These are phyloP conservation scores for Gigaspora rosea DNA, from an alignment of 192 early-diverging fungal genomes.

Conservation along the genomic window DNA sequence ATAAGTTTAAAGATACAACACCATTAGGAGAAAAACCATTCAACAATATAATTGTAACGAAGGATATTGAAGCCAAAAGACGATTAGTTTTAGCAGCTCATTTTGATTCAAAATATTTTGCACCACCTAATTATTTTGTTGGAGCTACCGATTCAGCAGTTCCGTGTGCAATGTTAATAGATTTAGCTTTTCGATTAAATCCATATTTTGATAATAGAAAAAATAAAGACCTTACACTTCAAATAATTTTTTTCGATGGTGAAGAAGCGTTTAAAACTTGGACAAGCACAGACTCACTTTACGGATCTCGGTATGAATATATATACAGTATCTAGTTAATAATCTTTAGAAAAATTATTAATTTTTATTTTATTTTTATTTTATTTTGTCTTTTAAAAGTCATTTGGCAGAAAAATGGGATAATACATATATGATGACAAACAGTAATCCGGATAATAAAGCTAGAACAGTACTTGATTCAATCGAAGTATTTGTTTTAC, in stretches of 20 bases:
- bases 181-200: constrained; percentile 75
- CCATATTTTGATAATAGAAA: constrained; percentile 51
- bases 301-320: constrained; percentile 68
- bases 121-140: constrained; percentile 62
- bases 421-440: constrained; percentile 32
- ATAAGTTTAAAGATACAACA: constrained; percentile 74
- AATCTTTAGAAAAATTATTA: constrained; percentile 2
- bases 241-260: constrained; percentile 97
- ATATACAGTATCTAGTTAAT: constrained; percentile 11
- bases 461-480: constrained; percentile 51
- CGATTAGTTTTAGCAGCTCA: constrained; percentile 89
- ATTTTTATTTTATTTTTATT: neutral
- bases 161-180: constrained; percentile 87
- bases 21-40: constrained; percentile 77
- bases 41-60: constrained; percentile 89
- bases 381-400: constrained; percentile 31
- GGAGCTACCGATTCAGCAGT: constrained; percentile 92
- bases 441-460: constrained; percentile 33
- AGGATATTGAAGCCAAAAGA: constrained; percentile 69
- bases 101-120: constrained; percentile 87
- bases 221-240: constrained; percentile 59
- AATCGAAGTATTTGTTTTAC: constrained; percentile 84
- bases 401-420: constrained; percentile 87
- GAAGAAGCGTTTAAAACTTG: constrained; percentile 88
- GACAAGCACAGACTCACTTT: constrained; percentile 80